Percentiles rank a stretch among this genome's conserved stretches.
These are phyloP conservation scores for Monilinia aucupariae DNA, from an alignment of 2,329 filamentous ascomycete species.

Conservation along the genomic window DNA sequence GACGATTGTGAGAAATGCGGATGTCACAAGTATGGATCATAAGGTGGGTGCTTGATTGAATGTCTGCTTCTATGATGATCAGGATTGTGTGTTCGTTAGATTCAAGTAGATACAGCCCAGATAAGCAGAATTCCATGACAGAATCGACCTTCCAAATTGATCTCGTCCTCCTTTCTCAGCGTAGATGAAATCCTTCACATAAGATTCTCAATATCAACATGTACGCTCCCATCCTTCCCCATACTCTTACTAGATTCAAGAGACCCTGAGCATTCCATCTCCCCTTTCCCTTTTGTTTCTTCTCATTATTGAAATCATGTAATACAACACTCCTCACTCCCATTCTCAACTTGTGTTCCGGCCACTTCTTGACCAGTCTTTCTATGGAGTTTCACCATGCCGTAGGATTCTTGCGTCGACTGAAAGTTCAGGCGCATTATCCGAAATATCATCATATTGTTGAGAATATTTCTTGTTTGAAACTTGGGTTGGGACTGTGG, in stretches of 20 bases:
- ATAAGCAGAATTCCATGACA: too few species aligned
- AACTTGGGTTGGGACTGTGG: too few species aligned
- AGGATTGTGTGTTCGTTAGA: too few species aligned
- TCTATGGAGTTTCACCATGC: not conserved
- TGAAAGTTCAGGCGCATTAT: not conserved
- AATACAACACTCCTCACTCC: not conserved
- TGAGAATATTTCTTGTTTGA: not conserved
- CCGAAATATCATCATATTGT: too few species aligned
- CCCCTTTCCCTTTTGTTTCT: not conserved
- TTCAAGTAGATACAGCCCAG: too few species aligned
- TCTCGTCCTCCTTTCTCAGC: too few species aligned
- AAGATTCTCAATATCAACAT: not conserved
- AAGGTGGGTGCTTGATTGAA: too few species aligned
- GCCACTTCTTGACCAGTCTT: not conserved
- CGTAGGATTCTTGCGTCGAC: not conserved
- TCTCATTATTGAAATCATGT: not conserved
- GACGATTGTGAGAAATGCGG: too few species aligned
- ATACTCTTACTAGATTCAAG: not conserved
- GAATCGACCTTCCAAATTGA: too few species aligned
- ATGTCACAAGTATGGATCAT: too few species aligned
- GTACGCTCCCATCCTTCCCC: not conserved
- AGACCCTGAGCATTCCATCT: not conserved
- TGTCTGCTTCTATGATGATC: too few species aligned
- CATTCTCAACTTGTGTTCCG: not conserved
- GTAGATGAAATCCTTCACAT: not conserved